Evolutionary conservation across 306 rosid genomes (phyloP), one percentile per base, ranked within the genome.

Genomic region (Cicer judaicum): DNA sequence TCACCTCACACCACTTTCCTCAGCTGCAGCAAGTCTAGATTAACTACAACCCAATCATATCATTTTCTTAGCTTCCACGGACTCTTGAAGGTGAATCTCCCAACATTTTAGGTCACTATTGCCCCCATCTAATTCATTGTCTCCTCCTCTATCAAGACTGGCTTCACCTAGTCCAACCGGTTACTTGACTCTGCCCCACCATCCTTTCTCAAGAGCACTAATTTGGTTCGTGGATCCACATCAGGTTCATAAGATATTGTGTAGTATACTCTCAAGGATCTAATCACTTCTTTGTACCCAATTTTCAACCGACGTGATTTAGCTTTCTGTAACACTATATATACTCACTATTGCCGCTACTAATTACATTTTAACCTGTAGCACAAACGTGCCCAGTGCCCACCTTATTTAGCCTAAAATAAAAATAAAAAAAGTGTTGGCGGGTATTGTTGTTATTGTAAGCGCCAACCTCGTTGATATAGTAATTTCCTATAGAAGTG

Each of bases 381-480:
- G 53, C 40, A 56, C 70, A 55, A 73, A 48, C 13, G 1, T 61
- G 19, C 38, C 38, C 7, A 29, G 36, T 29, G 12, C 63, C 19
- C 75, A 68, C 62, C 68, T 60, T 24, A 53, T 54, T 36, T 39
- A 65, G 2, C 44, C 60, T 43, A 65, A 5, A 70, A 43, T 55
- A 55, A n/a, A n/a, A n/a, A 55, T 1, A 19, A 18, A 19, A 6
- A 55, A 6, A 55, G 19, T 65, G 16, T 62, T 39, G 4, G 24
- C 61, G 12, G 7, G 44, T 14, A 36, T 36, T 62, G 40, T 43
- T 66, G 36, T 55, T 8, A 3, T 44, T 66, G 42, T 12, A 55
- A 19, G 57, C 50, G 60, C 63, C 40, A 5, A 24, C 43, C 16
- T 42, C 48, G 68, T 29, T 7, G 12, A 43, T 40, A 10, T 10